Percentiles rank a stretch among this genome's conserved stretches.
Conservation (phyloP, 192 early-diverging fungal genomes). For the Rhizophagus prolifer region DNA sequence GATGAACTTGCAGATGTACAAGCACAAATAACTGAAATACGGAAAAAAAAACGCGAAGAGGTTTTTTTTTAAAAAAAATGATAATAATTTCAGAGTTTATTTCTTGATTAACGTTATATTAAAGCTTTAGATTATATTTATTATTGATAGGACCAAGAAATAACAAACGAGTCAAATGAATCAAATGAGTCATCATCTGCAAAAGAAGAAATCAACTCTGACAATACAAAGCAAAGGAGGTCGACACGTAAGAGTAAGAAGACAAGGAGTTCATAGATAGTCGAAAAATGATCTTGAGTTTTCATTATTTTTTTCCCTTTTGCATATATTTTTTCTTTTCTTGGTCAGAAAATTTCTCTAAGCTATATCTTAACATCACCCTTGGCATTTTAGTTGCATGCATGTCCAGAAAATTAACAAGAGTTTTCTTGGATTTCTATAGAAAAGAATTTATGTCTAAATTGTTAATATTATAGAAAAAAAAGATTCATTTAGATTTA, state of each 20-base stretch:
- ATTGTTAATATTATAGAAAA: background rate
- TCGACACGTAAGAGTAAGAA: constrained; percentile 2
- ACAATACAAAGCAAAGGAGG: background rate
- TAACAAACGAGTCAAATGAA: background rate
- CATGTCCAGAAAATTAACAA: constrained; percentile 16
- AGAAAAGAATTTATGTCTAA: background rate
- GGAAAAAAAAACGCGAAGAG: constrained; percentile 35
- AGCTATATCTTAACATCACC: constrained; percentile 25
- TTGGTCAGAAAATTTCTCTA: constrained; percentile 16
- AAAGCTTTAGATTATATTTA: background rate
- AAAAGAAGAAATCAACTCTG: background rate
- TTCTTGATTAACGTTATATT: background rate
- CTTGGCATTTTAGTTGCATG: constrained; percentile 17
- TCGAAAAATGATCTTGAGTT: background rate
- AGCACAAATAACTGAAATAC: constrained; percentile 52
- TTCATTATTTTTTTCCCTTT: background rate
- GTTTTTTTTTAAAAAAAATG: background rate
- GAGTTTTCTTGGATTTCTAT: constrained; percentile 21
- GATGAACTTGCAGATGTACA: constrained; percentile 61
- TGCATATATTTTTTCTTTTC: constrained; percentile 19
- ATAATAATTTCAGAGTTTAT: background rate
- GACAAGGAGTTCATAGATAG: background rate
- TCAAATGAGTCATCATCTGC: background rate
- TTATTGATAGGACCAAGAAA: background rate
- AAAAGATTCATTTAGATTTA: background rate